Conservation (phyloP, 164 flowering plant species). For the Warburgia ugandensis region DNA sequence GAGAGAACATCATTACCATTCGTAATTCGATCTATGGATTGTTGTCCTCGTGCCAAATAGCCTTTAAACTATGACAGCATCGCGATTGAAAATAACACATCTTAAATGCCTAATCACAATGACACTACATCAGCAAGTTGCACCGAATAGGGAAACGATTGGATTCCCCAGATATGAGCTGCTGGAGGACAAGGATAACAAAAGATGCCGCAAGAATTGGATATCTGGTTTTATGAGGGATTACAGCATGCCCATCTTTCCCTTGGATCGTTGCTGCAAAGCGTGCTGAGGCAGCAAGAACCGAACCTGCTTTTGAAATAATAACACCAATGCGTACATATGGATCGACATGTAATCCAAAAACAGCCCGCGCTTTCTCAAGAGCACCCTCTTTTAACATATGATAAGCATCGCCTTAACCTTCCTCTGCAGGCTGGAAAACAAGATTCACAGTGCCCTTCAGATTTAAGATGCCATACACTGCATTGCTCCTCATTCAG, state of each 20-base stretch:
- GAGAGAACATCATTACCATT: too few relatives aligned
- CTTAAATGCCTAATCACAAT: not conserved
- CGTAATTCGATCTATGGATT: too few relatives aligned
- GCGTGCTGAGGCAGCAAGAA: constrained; percentile 49
- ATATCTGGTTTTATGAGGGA: constrained; percentile 39
- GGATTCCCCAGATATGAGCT: constrained; percentile 61
- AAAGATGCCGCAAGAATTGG: constrained; percentile 57
- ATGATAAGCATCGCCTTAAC: constrained; percentile 62
- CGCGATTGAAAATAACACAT: not conserved
- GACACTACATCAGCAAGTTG: not conserved
- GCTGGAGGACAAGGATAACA: constrained; percentile 53
- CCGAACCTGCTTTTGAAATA: constrained; percentile 59
- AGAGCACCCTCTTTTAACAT: constrained; percentile 65
- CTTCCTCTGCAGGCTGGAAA: constrained; percentile 89
- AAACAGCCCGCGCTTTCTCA: constrained; percentile 44
- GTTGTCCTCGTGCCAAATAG: too few relatives aligned
- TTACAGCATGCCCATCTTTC: constrained; percentile 52
- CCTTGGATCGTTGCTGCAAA: constrained; percentile 47
- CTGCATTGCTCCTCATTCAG: too few relatives aligned
- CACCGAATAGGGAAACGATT: constrained; percentile 61
- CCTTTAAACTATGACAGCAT: not conserved
- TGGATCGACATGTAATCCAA: constrained; percentile 63
- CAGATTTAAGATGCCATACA: not conserved
- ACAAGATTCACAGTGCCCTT: constrained; percentile 85
- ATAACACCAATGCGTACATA: constrained; percentile 36